phyloP scores from a whole-genome alignment of 768 basidiomycete genomes.

The Boletus huronensis region DNA sequence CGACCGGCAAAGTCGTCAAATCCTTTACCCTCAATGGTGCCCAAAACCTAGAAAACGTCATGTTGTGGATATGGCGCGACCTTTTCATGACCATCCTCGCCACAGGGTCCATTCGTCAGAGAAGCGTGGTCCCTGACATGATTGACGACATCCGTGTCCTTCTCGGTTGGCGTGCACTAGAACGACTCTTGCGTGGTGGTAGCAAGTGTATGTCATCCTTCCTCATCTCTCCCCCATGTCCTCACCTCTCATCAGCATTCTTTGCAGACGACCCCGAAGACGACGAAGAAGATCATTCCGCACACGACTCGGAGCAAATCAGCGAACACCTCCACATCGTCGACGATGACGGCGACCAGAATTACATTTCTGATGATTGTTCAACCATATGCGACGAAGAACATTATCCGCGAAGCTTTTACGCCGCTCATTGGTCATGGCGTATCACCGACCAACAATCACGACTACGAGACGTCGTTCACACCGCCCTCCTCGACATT shows the following conservation, averaged over 20 bases:
- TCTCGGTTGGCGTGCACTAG: slow-evolving; percentile 50
- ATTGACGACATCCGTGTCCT: slow-evolving; percentile 53
- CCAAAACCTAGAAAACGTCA: slow-evolving; percentile 41
- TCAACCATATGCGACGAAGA: slow-evolving; percentile 21
- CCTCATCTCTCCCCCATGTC: neutral
- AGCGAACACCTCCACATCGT: slow-evolving; percentile 8
- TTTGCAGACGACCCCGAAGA: slow-evolving; percentile 23
- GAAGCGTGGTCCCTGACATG: slow-evolving; percentile 45
- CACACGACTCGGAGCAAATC: neutral
- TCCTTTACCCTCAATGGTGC: slow-evolving; percentile 48
- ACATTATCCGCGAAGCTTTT: slow-evolving; percentile 32
- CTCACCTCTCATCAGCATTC: neutral
- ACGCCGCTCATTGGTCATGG: slow-evolving; percentile 52
- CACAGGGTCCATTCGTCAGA: slow-evolving; percentile 28
- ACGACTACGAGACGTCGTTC: slow-evolving; percentile 43
- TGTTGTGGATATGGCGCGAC: slow-evolving; percentile 70
- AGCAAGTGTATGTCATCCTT: slow-evolving; percentile 33
- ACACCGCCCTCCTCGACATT: slow-evolving; percentile 40
- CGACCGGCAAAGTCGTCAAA: slow-evolving; percentile 44
- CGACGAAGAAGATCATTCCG: slow-evolving; percentile 18
- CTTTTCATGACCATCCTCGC: slow-evolving; percentile 56
- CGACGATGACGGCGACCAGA: slow-evolving; percentile 34
- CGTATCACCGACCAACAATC: slow-evolving; percentile 39
- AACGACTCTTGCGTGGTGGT: slow-evolving; percentile 55
- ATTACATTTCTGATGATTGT: slow-evolving; percentile 22